Evolutionary conservation across 768 basidiomycete species (phyloP).

Genomic region (Mycena pura): DNA sequence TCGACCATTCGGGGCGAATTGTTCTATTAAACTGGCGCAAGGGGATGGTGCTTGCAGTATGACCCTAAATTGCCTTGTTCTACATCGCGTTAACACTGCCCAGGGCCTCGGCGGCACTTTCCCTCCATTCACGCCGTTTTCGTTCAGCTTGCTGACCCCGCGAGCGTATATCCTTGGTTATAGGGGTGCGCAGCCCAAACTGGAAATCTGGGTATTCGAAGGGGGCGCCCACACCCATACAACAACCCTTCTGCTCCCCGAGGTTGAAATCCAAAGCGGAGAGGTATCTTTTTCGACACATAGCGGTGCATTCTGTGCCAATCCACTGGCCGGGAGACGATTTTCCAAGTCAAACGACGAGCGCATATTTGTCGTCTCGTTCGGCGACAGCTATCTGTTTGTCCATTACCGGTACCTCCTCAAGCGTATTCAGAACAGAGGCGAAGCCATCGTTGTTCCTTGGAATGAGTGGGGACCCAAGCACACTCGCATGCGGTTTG

Average conservation of each 20-base stretch:
- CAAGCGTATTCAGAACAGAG: neutral
- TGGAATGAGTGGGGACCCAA: conserved; percentile 17
- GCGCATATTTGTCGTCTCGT: conserved; percentile 1
- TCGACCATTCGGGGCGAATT: neutral
- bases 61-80: no score
- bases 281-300: neutral
- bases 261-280: neutral
- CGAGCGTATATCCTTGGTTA: no score
- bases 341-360: conserved; percentile 1
- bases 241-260: neutral
- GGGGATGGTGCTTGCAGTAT: neutral
- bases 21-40: neutral
- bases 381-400: neutral
- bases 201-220: neutral
- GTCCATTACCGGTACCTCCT: neutral
- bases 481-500: neutral
- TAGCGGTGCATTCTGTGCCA: conserved; percentile 3
- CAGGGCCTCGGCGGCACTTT: no score
- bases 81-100: no score
- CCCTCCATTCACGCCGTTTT: no score
- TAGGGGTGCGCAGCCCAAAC: neutral
- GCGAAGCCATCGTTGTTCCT: neutral
- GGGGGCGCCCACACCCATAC: neutral
- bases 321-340: neutral
- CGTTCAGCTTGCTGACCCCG: neutral